Conservation (phyloP, 2,329 filamentous ascomycete species). For the Zymoseptoria crescenta region DNA sequence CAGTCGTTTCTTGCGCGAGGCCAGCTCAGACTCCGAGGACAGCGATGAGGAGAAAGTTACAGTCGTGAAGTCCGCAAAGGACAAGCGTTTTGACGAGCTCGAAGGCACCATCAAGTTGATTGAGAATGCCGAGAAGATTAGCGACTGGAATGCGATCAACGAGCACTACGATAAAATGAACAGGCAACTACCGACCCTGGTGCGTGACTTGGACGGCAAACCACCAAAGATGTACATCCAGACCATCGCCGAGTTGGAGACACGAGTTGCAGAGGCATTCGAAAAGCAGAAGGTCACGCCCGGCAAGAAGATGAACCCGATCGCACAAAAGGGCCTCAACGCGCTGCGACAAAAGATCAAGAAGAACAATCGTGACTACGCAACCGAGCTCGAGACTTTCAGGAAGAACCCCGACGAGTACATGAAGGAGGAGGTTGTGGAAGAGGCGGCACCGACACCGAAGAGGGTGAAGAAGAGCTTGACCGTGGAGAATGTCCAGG, state of each 20-base stretch:
- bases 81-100: slow-evolving; percentile 92
- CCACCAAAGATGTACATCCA: slow-evolving; percentile 89
- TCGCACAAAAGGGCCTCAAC: slow-evolving; percentile 87
- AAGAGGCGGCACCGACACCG: slow-evolving; percentile 50
- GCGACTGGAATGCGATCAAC: slow-evolving; percentile 84
- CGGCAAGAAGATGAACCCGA: slow-evolving; percentile 94
- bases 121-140: slow-evolving; percentile 95
- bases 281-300: slow-evolving; percentile 91
- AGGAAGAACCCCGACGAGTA: slow-evolving; percentile 75
- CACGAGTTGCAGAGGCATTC: slow-evolving; percentile 85
- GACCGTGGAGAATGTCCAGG: slow-evolving; percentile 44
- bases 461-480: slow-evolving; percentile 45
- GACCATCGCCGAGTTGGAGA: slow-evolving; percentile 86
- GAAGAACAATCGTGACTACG: slow-evolving; percentile 96
- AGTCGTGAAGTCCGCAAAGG: slow-evolving; percentile 93
- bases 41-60: slow-evolving; percentile 76
- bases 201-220: slow-evolving; percentile 57
- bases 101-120: slow-evolving; percentile 84
- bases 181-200: slow-evolving; percentile 38
- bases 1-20: slow-evolving; percentile 71
- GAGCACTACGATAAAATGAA: slow-evolving; percentile 55
- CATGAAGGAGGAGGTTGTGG: slow-evolving; percentile 78
- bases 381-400: slow-evolving; percentile 79
- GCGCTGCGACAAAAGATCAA: slow-evolving; percentile 97
- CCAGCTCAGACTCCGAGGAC: slow-evolving; percentile 56